Percentiles rank a stretch among this genome's conserved stretches.
Conservation (phyloP, 2,329 filamentous ascomycete species). For the Fusarium guadeloupense region DNA sequence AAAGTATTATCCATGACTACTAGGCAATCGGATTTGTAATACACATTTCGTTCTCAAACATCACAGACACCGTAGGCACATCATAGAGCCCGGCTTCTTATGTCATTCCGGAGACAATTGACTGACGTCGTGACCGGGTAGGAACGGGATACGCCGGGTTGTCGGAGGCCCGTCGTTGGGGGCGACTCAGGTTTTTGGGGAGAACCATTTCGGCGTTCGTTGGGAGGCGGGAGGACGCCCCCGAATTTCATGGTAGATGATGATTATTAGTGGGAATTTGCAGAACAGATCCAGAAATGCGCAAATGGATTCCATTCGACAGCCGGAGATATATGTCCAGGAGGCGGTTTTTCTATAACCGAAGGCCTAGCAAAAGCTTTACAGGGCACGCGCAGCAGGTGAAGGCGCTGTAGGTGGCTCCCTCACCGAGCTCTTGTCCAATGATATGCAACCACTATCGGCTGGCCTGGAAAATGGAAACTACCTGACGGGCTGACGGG, state of each 20-base stretch:
- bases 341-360: not conserved
- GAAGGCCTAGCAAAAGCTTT: not conserved
- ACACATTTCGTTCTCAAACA: too few species aligned
- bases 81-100: too few species aligned
- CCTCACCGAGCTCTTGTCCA: slow-evolving; percentile 14
- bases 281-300: slow-evolving; percentile 8
- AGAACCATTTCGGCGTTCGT: slow-evolving; percentile 25
- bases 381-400: slow-evolving; percentile 15
- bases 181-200: slow-evolving; percentile 18
- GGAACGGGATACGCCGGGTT: slow-evolving; percentile 37
- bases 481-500: slow-evolving; percentile 33
- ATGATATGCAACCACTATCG: slow-evolving; percentile 13
- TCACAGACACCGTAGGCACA: too few species aligned
- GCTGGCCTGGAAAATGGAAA: slow-evolving; percentile 30
- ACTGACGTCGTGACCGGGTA: slow-evolving; percentile 41
- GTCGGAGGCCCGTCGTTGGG: slow-evolving; percentile 27
- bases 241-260: too few species aligned
- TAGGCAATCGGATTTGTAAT: too few species aligned
- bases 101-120: not conserved
- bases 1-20: too few species aligned
- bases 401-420: slow-evolving; percentile 21
- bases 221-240: too few species aligned
- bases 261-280: slow-evolving; percentile 21
- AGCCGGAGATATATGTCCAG: slow-evolving; percentile 42
- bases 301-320: slow-evolving; percentile 10